These are phyloP conservation scores for Phytophthora melonis DNA, from an alignment of 352 stramenopile genomes.

Conservation along the genomic window DNA sequence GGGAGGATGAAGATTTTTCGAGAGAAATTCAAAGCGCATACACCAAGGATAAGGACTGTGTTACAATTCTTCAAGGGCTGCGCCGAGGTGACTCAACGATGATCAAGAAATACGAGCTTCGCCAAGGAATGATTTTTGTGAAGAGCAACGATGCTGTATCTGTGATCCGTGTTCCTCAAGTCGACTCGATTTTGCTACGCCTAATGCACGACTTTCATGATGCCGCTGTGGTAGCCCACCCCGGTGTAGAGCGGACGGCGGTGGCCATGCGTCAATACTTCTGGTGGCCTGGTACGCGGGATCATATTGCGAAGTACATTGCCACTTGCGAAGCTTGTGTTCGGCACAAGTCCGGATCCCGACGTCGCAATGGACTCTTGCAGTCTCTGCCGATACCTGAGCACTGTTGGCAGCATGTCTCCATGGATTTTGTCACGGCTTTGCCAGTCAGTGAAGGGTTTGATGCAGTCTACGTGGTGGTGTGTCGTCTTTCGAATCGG, in stretches of 20 bases:
- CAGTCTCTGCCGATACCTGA: neutral
- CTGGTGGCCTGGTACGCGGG: neutral
- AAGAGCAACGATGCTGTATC: neutral
- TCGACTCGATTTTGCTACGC: conserved; percentile 1
- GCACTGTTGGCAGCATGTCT: conserved; percentile 1
- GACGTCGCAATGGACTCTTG: neutral
- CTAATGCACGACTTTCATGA: conserved; percentile 18
- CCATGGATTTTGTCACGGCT: conserved; percentile 15
- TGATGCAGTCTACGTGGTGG: conserved; percentile 8
- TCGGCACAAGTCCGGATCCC: neutral
- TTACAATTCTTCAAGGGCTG: conserved; percentile 2
- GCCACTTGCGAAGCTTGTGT: neutral
- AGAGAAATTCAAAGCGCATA: conserved; percentile 5
- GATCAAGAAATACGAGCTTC: conserved; percentile 3
- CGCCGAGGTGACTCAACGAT: no score
- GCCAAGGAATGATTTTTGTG: neutral
- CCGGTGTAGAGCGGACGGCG: neutral
- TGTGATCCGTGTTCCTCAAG: conserved; percentile 4
- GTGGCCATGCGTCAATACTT: conserved; percentile 10
- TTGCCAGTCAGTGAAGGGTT: conserved; percentile 8
- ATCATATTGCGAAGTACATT: neutral
- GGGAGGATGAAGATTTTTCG: conserved; percentile 10
- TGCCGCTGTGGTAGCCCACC: no score
- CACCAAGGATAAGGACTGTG: conserved; percentile 2
- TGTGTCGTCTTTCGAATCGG: conserved; percentile 3